A percentile compares a stretch with the other conserved stretches of the same genome.
phyloP scores from a whole-genome alignment of 306 rosid genomes.

The Biancaea sappan region DNA sequence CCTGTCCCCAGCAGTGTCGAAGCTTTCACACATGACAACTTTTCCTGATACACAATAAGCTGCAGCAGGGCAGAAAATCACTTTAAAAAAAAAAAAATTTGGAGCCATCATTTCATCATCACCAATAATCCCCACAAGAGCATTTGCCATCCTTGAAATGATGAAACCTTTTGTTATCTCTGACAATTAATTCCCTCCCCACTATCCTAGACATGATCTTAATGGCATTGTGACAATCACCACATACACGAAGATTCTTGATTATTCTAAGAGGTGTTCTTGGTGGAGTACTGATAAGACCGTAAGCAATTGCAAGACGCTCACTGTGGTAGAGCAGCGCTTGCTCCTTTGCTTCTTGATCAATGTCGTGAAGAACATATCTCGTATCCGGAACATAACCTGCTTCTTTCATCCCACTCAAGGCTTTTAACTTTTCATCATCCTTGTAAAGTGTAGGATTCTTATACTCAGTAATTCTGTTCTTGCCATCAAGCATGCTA shows the following conservation, averaged over 20 bases:
- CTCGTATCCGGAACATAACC: too few species aligned
- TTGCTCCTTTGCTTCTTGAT: constrained; percentile 94
- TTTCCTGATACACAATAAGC: constrained; percentile 26
- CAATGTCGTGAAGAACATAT: too few species aligned
- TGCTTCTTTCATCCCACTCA: too few species aligned
- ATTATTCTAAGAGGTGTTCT: constrained; percentile 84
- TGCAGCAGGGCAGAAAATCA: constrained; percentile 19
- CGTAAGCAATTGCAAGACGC: constrained; percentile 82
- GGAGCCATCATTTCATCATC: constrained; percentile 30
- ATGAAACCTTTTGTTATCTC: too few species aligned
- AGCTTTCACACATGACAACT: constrained; percentile 16
- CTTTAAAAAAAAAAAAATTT: background rate
- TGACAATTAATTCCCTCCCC: too few species aligned
- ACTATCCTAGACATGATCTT: too few species aligned
- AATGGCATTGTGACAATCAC: constrained; percentile 81
- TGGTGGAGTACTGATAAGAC: constrained; percentile 84
- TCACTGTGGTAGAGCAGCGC: constrained; percentile 86
- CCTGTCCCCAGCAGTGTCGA: constrained; percentile 27
- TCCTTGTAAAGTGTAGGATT: too few species aligned
- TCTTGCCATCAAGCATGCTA: too few species aligned
- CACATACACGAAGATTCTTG: too few species aligned
- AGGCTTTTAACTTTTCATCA: too few species aligned
- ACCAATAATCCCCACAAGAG: constrained; percentile 95
- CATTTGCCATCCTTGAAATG: too few species aligned
- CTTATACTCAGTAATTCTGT: too few species aligned